Conservation (phyloP, 768 basidiomycete species). For the Leccinellum rugosiceps region DNA sequence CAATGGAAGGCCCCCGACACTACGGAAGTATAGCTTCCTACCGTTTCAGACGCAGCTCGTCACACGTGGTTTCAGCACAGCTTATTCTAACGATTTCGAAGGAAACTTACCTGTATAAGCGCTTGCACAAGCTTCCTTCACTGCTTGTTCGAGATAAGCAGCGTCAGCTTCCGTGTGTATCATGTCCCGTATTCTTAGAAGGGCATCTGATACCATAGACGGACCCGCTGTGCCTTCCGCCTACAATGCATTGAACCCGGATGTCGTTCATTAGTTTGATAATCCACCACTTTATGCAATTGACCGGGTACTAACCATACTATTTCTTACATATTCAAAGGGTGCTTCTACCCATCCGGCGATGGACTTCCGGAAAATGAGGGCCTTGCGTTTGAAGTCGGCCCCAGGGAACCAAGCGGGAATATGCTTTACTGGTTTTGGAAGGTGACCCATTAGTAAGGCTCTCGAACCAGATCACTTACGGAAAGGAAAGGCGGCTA, state of each 20-base stretch:
- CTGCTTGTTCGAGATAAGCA: conserved; percentile 14
- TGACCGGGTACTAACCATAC: conserved; percentile 14
- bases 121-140: conserved; percentile 24
- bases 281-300: background rate
- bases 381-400: conserved; percentile 16
- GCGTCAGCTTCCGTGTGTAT: conserved; percentile 3
- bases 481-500: conserved; percentile 18
- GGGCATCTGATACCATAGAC: conserved; percentile 25
- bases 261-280: background rate
- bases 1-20: conserved; percentile 2
- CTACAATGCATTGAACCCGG: conserved; percentile 5
- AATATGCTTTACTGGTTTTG: conserved; percentile 13
- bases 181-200: conserved; percentile 9
- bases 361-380: conserved; percentile 2
- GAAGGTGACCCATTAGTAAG: background rate
- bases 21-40: conserved; percentile 7
- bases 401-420: conserved; percentile 24
- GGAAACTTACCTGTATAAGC: conserved; percentile 13
- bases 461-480: background rate
- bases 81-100: background rate
- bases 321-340: conserved; percentile 22
- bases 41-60: conserved; percentile 24
- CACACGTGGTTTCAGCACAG: conserved; percentile 5
- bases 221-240: conserved; percentile 17
- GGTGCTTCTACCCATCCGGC: conserved; percentile 17